Evolutionary conservation across 495 filamentous ascomycete genomes (phyloP).

Genomic region (Astrothelium macrocarpum): DNA sequence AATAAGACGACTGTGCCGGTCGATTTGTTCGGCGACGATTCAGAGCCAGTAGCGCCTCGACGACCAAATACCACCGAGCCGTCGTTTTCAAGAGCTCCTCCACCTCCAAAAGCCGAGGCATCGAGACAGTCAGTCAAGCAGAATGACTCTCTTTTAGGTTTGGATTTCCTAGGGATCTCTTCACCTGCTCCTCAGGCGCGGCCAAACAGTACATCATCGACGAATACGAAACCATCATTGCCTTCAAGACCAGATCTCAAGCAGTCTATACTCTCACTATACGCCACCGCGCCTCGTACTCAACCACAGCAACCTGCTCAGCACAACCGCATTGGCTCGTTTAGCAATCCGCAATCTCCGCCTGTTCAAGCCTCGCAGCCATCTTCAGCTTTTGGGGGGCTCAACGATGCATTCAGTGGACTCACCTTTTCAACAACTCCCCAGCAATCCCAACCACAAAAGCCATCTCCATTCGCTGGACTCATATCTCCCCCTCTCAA

Average conservation of each 20-base stretch:
- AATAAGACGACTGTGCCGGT: slow-evolving; percentile 40
- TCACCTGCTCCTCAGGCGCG: slow-evolving; percentile 54
- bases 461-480: slow-evolving; percentile 64
- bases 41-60: slow-evolving; percentile 45
- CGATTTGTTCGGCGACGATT: slow-evolving; percentile 55
- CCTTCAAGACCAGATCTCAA: slow-evolving; percentile 89
- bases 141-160: slow-evolving; percentile 76
- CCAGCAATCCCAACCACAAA: slow-evolving; percentile 43
- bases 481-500: slow-evolving; percentile 51
- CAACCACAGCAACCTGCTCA: slow-evolving; percentile 50
- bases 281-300: slow-evolving; percentile 69
- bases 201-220: slow-evolving; percentile 61
- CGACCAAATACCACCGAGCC: slow-evolving; percentile 60
- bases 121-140: slow-evolving; percentile 57
- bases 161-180: slow-evolving; percentile 81
- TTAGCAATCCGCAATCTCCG: slow-evolving; percentile 59
- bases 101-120: slow-evolving; percentile 53
- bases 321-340: slow-evolving; percentile 49
- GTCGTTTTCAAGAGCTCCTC: slow-evolving; percentile 39
- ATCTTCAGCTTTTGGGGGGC: slow-evolving; percentile 54
- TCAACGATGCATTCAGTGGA: slow-evolving; percentile 82
- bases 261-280: slow-evolving; percentile 91
- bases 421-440: slow-evolving; percentile 62
- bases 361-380: slow-evolving; percentile 33
- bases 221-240: slow-evolving; percentile 39